Evolutionary conservation across 768 basidiomycete species (phyloP).

Genomic region (Kwoniella dejecticola): DNA sequence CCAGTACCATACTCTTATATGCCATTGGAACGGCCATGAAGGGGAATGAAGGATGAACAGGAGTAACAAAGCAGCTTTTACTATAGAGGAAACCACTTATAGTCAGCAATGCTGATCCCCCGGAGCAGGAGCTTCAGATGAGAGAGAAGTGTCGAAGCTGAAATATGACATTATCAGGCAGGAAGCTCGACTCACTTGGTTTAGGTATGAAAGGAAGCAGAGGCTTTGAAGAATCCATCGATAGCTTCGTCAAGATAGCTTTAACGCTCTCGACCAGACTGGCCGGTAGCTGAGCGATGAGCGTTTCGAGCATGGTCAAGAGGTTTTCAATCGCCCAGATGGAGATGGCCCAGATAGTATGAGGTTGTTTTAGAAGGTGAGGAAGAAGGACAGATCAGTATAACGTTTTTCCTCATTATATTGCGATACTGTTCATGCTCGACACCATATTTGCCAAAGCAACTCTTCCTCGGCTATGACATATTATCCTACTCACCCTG

Average conservation of each 20-base stretch:
- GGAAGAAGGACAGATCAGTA: too few relatives aligned
- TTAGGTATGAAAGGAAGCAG: constrained; percentile 30
- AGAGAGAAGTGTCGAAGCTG: neutral
- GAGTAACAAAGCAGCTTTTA: constrained; percentile 43
- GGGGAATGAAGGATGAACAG: constrained; percentile 43
- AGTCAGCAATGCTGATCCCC: neutral
- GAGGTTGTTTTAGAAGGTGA: too few relatives aligned
- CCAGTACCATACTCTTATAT: constrained; percentile 41
- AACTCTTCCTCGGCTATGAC: neutral
- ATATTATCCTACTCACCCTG: constrained; percentile 7
- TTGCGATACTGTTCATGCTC: too few relatives aligned
- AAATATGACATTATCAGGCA: neutral
- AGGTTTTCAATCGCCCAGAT: too few relatives aligned
- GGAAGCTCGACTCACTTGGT: constrained; percentile 17
- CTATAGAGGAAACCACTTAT: constrained; percentile 13
- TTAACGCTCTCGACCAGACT: constrained; percentile 6
- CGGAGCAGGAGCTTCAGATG: too few relatives aligned
- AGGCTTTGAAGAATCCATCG: constrained; percentile 21
- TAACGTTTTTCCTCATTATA: too few relatives aligned
- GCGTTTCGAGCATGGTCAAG: neutral
- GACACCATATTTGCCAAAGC: too few relatives aligned
- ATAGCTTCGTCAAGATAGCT: constrained; percentile 11
- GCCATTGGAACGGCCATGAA: constrained; percentile 50
- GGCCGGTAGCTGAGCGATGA: constrained; percentile 18
- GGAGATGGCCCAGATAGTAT: neutral